Evolutionary conservation across 331 rosid genomes (phyloP).

Genomic region (Stylosanthes scabra): DNA sequence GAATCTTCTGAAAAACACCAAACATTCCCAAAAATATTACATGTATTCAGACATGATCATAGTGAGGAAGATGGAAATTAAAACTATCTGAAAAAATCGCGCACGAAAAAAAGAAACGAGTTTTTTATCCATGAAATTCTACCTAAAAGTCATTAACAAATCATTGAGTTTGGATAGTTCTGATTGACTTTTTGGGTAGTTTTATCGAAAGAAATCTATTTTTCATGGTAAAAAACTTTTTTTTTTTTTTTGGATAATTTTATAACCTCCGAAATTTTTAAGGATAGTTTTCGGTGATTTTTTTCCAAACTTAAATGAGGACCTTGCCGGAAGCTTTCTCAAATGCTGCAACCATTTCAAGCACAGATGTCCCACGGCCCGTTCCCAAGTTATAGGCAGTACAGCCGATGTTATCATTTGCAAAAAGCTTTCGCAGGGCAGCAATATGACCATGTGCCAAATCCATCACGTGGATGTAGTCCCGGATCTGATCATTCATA

Average conservation of each 20-base stretch:
- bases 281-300: no score
- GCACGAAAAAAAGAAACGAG: no score
- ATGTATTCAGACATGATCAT: background rate
- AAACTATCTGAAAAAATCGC: no score
- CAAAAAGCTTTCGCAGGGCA: slow-evolving; percentile 77
- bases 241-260: no score
- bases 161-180: no score
- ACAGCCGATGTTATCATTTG: slow-evolving; percentile 66
- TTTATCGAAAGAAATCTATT: no score
- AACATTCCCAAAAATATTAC: background rate
- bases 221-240: no score
- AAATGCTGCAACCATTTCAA: slow-evolving; percentile 86
- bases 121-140: no score
- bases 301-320: slow-evolving; percentile 43
- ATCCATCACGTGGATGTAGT: slow-evolving; percentile 93
- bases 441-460: slow-evolving; percentile 98
- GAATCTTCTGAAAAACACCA: slow-evolving; percentile 64
- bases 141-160: no score
- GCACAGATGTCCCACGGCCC: slow-evolving; percentile 83
- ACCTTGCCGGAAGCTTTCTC: slow-evolving; percentile 89
- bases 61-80: background rate
- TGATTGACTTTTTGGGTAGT: no score
- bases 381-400: slow-evolving; percentile 85
- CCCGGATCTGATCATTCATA: slow-evolving; percentile 89
- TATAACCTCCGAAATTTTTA: no score